phyloP scores from a whole-genome alignment of 2,329 filamentous ascomycete genomes.

The Paraphoma sp. region DNA sequence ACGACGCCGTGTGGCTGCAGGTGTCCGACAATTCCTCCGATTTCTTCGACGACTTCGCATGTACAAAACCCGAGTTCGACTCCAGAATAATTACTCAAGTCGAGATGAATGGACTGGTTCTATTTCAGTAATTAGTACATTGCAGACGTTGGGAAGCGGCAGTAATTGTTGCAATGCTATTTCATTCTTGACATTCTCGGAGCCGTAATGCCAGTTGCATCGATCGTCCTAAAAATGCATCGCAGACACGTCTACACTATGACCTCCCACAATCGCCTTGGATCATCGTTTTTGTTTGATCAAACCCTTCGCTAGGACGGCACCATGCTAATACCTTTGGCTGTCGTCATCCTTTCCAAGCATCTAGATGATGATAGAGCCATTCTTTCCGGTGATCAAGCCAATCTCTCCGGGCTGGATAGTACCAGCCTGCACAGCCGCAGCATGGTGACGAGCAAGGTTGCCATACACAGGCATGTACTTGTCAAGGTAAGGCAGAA shows the following conservation, averaged over 20 bases:
- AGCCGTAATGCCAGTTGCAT: no score
- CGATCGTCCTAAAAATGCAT: no score
- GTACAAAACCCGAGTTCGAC: no score
- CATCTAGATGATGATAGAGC: slow-evolving; percentile 17
- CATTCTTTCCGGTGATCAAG: slow-evolving; percentile 28
- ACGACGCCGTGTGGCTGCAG: not conserved
- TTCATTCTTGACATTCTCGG: no score
- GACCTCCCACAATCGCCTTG: no score
- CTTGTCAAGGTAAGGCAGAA: slow-evolving; percentile 69
- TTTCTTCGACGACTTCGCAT: not conserved
- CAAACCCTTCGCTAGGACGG: no score
- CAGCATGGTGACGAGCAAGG: slow-evolving; percentile 67
- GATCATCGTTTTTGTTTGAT: no score
- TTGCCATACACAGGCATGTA: slow-evolving; percentile 71
- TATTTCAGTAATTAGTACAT: not conserved
- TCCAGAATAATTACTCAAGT: no score
- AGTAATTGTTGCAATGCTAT: no score
- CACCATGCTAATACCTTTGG: no score
- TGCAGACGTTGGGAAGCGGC: not conserved
- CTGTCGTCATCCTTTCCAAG: no score
- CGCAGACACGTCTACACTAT: no score
- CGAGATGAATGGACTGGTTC: not conserved
- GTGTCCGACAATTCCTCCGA: not conserved
- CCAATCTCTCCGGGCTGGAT: slow-evolving; percentile 62
- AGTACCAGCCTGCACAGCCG: slow-evolving; percentile 66